phyloP scores from a whole-genome alignment of 768 basidiomycete genomes.

The Trametes cubensis region DNA sequence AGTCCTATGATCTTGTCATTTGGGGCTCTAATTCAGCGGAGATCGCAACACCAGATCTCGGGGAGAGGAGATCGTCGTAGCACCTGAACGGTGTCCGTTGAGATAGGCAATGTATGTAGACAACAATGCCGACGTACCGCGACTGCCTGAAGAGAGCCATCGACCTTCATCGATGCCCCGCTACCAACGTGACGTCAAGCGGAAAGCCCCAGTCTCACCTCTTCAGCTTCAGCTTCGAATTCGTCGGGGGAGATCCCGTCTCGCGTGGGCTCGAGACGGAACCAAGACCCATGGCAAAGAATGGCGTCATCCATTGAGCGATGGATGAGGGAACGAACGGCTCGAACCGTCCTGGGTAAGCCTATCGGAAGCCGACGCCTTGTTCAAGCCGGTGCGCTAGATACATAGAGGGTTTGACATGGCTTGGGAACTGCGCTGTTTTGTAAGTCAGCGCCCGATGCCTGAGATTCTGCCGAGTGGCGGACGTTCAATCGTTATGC shows the following conservation, averaged over 20 bases:
- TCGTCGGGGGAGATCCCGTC: neutral
- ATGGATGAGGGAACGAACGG: neutral
- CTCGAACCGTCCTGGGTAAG: neutral
- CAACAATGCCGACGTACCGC: neutral
- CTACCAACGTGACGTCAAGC: slow-evolving; percentile 4
- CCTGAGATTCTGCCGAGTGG: neutral
- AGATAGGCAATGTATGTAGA: neutral
- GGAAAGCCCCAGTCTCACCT: neutral
- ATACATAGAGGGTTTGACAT: neutral
- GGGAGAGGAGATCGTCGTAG: slow-evolving; percentile 7
- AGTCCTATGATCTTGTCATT: slow-evolving; percentile 4
- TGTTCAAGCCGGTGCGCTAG: too few relatives aligned
- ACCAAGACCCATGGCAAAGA: neutral
- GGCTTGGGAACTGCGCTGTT: neutral
- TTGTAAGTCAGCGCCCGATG: slow-evolving; percentile 5
- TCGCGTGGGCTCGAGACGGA: neutral
- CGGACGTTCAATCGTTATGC: neutral
- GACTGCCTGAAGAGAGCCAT: neutral
- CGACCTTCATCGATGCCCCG: neutral
- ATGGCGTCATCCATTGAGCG: slow-evolving; percentile 14
- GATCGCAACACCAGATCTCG: slow-evolving; percentile 5
- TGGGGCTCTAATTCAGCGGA: neutral
- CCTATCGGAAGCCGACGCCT: neutral
- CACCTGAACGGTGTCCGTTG: slow-evolving; percentile 4
- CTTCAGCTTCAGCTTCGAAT: neutral